Conservation (phyloP, 441 rosid genomes). For the Breynia disticha region DNA sequence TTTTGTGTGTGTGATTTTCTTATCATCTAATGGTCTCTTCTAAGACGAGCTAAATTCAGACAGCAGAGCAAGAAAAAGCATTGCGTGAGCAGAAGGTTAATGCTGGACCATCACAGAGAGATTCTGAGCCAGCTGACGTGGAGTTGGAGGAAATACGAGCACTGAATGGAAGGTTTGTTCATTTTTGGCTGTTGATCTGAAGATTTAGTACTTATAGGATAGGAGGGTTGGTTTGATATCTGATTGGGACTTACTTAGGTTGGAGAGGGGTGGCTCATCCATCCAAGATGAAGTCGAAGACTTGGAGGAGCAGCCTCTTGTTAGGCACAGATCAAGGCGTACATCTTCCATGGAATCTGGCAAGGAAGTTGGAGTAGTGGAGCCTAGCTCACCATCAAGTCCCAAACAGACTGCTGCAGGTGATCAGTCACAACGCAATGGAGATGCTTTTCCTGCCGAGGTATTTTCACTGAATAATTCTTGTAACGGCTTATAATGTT, state of each 20-base stretch:
- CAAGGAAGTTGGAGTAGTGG: constrained; percentile 32
- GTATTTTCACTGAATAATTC: constrained; percentile 21
- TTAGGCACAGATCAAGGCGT: constrained; percentile 61
- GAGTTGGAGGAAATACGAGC: constrained; percentile 29
- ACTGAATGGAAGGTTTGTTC: constrained; percentile 60
- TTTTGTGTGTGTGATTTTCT: background rate
- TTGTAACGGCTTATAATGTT: background rate
- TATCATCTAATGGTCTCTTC: constrained; percentile 7
- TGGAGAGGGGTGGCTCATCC: constrained; percentile 53
- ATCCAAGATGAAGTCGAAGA: constrained; percentile 64
- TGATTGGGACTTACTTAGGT: constrained; percentile 28
- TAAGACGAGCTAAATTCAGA: constrained; percentile 34
- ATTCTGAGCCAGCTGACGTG: constrained; percentile 29
- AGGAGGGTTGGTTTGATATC: background rate
- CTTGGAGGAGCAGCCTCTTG: constrained; percentile 63
- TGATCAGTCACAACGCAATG: constrained; percentile 33
- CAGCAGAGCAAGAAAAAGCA: constrained; percentile 65
- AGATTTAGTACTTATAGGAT: background rate
- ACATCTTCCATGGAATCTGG: constrained; percentile 35
- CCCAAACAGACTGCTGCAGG: constrained; percentile 30
- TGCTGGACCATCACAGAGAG: constrained; percentile 37
- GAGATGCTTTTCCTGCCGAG: constrained; percentile 53
- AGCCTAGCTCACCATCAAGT: constrained; percentile 44
- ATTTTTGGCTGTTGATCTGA: background rate
- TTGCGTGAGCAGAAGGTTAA: constrained; percentile 29